Base-by-base conservation (phyloP, 2,329 filamentous ascomycete species). In the Penicillium sp. region DNA sequence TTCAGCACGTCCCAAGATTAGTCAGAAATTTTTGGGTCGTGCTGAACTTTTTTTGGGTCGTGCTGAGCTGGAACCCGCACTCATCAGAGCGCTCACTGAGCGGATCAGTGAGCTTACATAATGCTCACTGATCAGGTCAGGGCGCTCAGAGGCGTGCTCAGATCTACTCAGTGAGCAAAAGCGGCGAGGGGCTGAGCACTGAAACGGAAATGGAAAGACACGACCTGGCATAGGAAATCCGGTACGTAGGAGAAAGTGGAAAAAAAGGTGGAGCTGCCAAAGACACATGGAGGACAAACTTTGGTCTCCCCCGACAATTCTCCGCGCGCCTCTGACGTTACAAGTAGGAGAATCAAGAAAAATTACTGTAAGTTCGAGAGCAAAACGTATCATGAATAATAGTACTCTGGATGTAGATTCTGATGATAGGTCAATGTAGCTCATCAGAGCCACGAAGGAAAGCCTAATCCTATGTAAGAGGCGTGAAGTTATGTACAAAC, bases 301-400 rank as follows among this genome's bases (percentile, higher is more conserved):
- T 56, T 51, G 26, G 4, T 53, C 19, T 6, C 28, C 4, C 35
- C 64, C 65, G 64, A 64, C 35, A 64, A 58, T 65, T 64, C 53
- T 59, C 64, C 65, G 63, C 45, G 63, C 45, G 38, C 49, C 38
- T 56, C 45, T 47, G 35, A 56, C 44, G 40, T 24, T 24, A 7
- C 6, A 17, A 2, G 3, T 30, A 1, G 13, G 8, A 30, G 7
- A n/a, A n/a, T 6, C 24, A 49, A n/a, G 15, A 19, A 30, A 30
- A 49, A 8, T n/a, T 8, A 12, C 26, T 44, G 17, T 1, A 19
- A 30, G 9, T 22, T 44, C 9, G 4, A 44, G 0, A 44, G 4
- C 4, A 12, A 49, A 30, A 17, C 10, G 15, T n/a, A n/a, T 10
- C 7, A 30, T 49, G 15, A 49, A 30, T 30, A 30, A 17, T 30